Base-by-base conservation (phyloP, 1,284 basidiomycete genomes). In the Melanopsichium pennsylvanicum region DNA sequence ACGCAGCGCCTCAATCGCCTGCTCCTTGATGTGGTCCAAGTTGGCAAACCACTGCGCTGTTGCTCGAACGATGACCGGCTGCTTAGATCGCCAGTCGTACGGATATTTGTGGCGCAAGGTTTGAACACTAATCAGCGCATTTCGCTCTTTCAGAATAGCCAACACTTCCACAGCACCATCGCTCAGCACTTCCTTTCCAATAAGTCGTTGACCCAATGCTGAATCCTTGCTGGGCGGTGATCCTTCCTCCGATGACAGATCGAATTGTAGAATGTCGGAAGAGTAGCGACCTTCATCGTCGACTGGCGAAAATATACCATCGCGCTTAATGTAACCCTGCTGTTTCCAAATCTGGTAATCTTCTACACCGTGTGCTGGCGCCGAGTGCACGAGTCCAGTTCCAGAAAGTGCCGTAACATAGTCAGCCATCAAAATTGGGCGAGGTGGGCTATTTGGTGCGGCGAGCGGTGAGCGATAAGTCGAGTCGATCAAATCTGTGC, bases 31-130 rank as follows among this genome's bases (percentile, higher is more conserved):
- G 27, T 84, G 83, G 42, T 91, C 89, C 19, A 98, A 83, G 78
- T 96, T 91, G 0, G 93, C 92, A 76, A 99, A 99, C 95, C 95
- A 99, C 74, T 98, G 95, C 0, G 92, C 92, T 2, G 95, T 97
- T 0, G 94, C 91, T n/a, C 93, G 92, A 44, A 92, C 87, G 62
- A 99, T 93, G 71, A 97, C 88, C 0, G 95, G 95, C 77, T 91
- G 84, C 73, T 94, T 89, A 2, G 95, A 95, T 80, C 92, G 90
- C 95, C 95, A 98, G 79, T 99, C 95, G 79, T 93, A 94, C 0
- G 96, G 94, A 80, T 97, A 98, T 42, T 89, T 87, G 83, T 98
- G 96, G 68, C 87, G 87, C 72, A 92, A 86, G 62, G 84, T 85
- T n/a, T 69, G 59, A 75, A 92, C 86, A 46, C 90, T 84, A 55